These are phyloP conservation scores for Solanum chacoense DNA, from an alignment of 305 asterid genomes.

Conservation along the genomic window DNA sequence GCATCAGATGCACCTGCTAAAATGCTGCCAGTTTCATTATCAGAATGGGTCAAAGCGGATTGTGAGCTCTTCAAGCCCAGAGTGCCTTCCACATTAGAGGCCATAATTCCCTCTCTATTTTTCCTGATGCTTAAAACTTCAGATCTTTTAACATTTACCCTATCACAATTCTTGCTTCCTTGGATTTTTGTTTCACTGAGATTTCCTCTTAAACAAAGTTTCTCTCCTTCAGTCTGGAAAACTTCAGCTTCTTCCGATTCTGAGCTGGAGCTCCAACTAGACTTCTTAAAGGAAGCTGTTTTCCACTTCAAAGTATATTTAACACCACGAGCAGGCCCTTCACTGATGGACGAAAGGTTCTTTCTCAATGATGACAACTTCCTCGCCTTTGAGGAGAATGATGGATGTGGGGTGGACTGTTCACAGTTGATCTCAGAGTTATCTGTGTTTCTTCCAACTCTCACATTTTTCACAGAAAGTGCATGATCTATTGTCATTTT, in stretches of 20 bases:
- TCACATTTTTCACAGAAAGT: constrained; percentile 17
- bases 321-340: constrained; percentile 25
- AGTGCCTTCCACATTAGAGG: constrained; percentile 20
- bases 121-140: constrained; percentile 22
- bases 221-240: constrained; percentile 20
- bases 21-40: constrained; percentile 20
- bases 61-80: constrained; percentile 17
- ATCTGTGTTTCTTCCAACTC: constrained; percentile 13
- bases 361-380: constrained; percentile 45
- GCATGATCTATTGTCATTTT: constrained; percentile 13
- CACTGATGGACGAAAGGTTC: constrained; percentile 22
- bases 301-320: constrained; percentile 27
- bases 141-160: constrained; percentile 18
- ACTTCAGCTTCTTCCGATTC: constrained; percentile 29
- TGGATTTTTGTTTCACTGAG: constrained; percentile 10
- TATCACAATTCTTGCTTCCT: constrained; percentile 13
- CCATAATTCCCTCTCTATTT: constrained; percentile 18
- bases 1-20: constrained; percentile 17
- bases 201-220: constrained; percentile 12
- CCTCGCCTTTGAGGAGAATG: constrained; percentile 24
- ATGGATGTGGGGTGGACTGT: constrained; percentile 13
- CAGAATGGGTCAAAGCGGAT: constrained; percentile 15
- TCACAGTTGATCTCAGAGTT: constrained; percentile 21
- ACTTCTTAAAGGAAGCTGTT: constrained; percentile 22
- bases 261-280: constrained; percentile 15